Percentiles rank a stretch among this genome's conserved stretches.
These are phyloP conservation scores for Pseudocercospora pini-densiflorae DNA, from an alignment of 2,329 filamentous ascomycete genomes.

Conservation along the genomic window DNA sequence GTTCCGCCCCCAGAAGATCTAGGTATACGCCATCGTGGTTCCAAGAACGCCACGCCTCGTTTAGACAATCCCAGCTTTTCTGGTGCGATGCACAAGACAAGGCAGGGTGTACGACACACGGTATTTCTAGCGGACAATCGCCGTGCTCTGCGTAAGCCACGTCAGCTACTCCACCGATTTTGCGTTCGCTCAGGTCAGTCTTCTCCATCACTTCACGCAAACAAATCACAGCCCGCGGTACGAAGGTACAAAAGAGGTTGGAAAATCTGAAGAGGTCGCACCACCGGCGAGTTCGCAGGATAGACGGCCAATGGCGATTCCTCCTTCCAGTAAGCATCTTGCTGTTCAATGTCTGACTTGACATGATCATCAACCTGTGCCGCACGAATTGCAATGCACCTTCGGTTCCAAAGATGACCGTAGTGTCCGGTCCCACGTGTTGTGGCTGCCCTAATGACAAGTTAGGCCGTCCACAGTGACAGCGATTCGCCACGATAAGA, in stretches of 20 bases:
- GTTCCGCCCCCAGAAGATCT: conserved; percentile 10
- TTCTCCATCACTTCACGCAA: not conserved
- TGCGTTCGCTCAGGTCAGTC: not conserved
- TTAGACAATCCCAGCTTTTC: conserved; percentile 10
- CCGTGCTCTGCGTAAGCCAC: not conserved
- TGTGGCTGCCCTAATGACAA: conserved; percentile 7
- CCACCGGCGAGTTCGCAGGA: not conserved
- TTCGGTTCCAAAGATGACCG: conserved; percentile 11
- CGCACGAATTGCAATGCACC: conserved; percentile 8
- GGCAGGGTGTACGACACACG: conserved; percentile 7
- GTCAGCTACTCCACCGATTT: conserved; percentile 14
- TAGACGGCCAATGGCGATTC: not conserved
- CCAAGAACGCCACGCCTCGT: conserved; percentile 20
- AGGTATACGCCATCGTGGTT: conserved; percentile 12
- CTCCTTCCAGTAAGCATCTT: not conserved
- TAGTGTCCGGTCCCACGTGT: conserved; percentile 16
- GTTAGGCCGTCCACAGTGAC: not conserved
- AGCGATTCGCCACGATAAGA: conserved; percentile 20
- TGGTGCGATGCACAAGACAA: conserved; percentile 17
- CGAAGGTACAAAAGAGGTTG: not conserved
- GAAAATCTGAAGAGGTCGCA: not conserved
- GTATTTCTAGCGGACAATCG: conserved; percentile 4
- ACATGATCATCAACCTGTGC: not conserved
- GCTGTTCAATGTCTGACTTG: not conserved
- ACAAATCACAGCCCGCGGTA: not conserved